Percentiles rank a stretch among this genome's conserved stretches.
These are phyloP conservation scores for Populus alba DNA, from an alignment of 345 rosid genomes.

Conservation along the genomic window DNA sequence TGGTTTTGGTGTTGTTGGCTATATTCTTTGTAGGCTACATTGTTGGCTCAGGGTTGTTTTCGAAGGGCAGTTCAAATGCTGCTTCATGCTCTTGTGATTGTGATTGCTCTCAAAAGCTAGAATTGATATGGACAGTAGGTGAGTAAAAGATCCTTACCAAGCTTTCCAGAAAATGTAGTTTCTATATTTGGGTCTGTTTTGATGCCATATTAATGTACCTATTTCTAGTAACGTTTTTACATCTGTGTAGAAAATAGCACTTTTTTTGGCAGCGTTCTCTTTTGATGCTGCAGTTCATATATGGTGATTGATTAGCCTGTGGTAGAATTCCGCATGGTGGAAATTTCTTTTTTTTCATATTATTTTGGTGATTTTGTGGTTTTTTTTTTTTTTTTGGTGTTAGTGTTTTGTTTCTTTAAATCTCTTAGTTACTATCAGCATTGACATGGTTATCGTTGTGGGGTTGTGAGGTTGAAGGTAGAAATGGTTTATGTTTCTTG, in stretches of 20 bases:
- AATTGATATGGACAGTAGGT: constrained; percentile 28
- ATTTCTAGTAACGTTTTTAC: background rate
- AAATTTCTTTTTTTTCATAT: background rate
- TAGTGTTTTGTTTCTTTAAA: no score
- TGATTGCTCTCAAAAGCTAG: constrained; percentile 30
- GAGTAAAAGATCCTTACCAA: constrained; percentile 5
- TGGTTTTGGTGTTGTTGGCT: constrained; percentile 28
- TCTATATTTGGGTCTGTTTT: constrained; percentile 1
- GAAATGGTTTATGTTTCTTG: background rate
- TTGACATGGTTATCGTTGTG: background rate
- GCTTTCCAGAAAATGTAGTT: background rate
- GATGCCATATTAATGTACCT: background rate
- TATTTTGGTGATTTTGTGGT: background rate
- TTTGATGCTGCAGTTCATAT: background rate
- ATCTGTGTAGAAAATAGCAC: background rate
- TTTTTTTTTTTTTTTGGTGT: no score
- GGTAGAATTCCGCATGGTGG: background rate
- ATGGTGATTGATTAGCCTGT: background rate
- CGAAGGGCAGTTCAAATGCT: constrained; percentile 19
- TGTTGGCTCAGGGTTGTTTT: constrained; percentile 18
- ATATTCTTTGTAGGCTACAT: constrained; percentile 25
- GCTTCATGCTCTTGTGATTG: constrained; percentile 38
- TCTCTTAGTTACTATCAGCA: background rate
- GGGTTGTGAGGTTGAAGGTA: background rate
- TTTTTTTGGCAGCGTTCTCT: background rate